A percentile compares a stretch with the other conserved stretches of the same genome.
Evolutionary conservation across 768 basidiomycete genomes (phyloP).

Genomic region (Mycena sanguinolenta): DNA sequence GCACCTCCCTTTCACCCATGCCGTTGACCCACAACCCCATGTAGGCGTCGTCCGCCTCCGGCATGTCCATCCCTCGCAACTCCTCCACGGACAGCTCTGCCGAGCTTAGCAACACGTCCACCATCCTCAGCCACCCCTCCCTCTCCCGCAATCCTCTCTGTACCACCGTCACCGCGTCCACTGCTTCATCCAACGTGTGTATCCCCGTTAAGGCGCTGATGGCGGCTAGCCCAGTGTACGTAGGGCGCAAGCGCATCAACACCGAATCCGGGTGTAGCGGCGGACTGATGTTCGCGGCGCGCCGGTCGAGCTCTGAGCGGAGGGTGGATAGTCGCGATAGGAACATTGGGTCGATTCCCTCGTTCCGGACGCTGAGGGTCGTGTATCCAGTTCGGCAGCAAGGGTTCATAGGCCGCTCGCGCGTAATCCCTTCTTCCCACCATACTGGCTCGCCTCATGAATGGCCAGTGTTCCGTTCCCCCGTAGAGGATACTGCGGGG

Average conservation of each 20-base stretch:
- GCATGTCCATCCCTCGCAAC: neutral
- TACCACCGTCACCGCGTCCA: neutral
- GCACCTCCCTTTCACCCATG: neutral
- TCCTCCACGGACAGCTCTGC: too few relatives aligned
- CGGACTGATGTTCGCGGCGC: neutral
- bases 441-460: neutral
- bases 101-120: neutral
- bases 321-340: neutral
- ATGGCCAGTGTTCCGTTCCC: neutral
- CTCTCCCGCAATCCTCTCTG: conserved; percentile 4
- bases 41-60: neutral
- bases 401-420: neutral
- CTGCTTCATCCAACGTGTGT: neutral
- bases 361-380: neutral
- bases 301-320: neutral
- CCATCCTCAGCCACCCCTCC: neutral
- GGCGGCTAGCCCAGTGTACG: too few relatives aligned
- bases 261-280: too few relatives aligned
- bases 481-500: neutral
- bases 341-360: neutral
- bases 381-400: too few relatives aligned
- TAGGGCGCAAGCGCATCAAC: too few relatives aligned
- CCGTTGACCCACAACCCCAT: conserved; percentile 5
- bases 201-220: too few relatives aligned
- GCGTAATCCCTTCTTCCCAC: neutral